Evolutionary conservation across 495 filamentous ascomycete species (phyloP), one percentile per base, ranked within the genome.

Genomic region (Aspergillus saccharolyticus): DNA sequence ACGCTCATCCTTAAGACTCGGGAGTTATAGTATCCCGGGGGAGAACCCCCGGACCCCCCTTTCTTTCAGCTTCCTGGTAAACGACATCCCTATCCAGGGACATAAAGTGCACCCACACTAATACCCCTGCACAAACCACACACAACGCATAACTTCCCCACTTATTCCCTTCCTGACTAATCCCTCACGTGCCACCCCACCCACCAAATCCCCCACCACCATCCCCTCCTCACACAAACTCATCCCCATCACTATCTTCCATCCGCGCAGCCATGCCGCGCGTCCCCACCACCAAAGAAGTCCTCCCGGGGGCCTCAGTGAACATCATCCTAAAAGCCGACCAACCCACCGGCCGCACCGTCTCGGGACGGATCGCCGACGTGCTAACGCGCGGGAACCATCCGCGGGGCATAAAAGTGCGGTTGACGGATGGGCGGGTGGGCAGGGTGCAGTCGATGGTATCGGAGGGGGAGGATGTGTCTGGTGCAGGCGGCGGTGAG

Each of bases 341-440:
- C 63, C 88, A 91, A 63, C 79, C 76, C 0, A 89, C 86, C 1
- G 87, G 87, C 12, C 80, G 79, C 42, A 81, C 87, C 61, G 85
- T 88, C 2, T 70, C 73, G 46, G 88, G 88, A 10, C 68, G 71
- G 0, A 80, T 90, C 4, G 70, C 70, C 28, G 80, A 86, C 18
- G 68, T 90, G 7, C 71, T 90, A 19, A 90, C 87, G n/a, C 65
- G 74, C 9, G 86, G 85, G 14, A 79, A 89, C 53, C 88, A 91
- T 59, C 83, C 85, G n/a, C 75, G 84, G 28, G 88, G 88, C 49
- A 86, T 91, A 71, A 91, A 91, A 71, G 88, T 91, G 16, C 80
- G 85, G 2, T 70, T 90, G 1, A 64, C 70, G 16, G 84, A 88
- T 68, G 88, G 88, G 5, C 74, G 84, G 47, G 78, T 90, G 16